Conservation (phyloP, 129 eudicot species). For the Artemisia argyi region DNA sequence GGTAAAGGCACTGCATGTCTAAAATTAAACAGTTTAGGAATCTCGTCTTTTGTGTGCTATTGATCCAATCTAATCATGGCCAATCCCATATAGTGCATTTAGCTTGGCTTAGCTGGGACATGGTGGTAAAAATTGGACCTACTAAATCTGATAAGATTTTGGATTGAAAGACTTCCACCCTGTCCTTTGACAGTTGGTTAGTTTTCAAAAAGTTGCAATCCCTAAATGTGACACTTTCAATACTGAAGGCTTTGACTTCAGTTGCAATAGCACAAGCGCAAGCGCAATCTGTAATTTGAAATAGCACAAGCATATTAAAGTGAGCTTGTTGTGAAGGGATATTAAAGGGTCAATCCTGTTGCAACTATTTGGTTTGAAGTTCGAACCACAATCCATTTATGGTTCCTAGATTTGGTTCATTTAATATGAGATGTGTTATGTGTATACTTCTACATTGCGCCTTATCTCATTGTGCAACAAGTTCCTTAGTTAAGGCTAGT, state of each 20-base stretch:
- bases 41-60: background rate
- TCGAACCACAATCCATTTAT: background rate
- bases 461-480: background rate
- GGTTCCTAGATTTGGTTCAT: background rate
- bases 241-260: no score
- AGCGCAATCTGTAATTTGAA: no score
- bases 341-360: constrained; percentile 9
- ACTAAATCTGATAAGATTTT: background rate
- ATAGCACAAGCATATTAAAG: no score
- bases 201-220: no score
- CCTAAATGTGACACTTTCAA: no score
- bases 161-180: no score
- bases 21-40: background rate
- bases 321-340: constrained; percentile 1
- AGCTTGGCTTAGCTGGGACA: background rate
- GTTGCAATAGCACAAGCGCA: no score
- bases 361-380: constrained; percentile 2
- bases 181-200: no score
- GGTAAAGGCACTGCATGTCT: background rate
- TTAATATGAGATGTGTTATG: constrained; percentile 12
- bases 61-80: background rate
- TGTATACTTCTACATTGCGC: constrained; percentile 12
- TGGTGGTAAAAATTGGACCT: constrained; percentile 10
- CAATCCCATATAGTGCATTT: background rate
- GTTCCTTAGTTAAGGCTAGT: background rate